Evolutionary conservation across 2,329 filamentous ascomycete genomes (phyloP), one percentile per base, ranked within the genome.

Genomic region (Neurospora sp.): DNA sequence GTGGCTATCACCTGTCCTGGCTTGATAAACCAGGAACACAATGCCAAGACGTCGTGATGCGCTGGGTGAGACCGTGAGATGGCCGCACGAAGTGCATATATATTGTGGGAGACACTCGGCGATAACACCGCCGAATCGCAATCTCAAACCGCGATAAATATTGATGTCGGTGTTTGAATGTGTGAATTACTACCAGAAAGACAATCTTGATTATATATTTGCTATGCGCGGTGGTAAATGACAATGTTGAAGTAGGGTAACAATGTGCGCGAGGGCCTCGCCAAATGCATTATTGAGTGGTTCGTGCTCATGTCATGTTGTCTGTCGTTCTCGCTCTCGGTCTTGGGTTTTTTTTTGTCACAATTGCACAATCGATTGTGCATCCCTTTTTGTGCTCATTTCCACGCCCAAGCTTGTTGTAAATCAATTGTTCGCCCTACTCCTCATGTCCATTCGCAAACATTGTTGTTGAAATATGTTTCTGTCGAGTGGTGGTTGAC

Each of bases 71-170:
- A 36, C 33, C 6, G 6, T 36, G 28, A 10, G 46, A 23, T 15
- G 52, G 8, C 52, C 28, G 15, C 1, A n/a, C 15, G 6, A 36
- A 17, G 11, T 17, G 52, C 12, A 62, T 33, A 6, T 4, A 4
- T 1, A 12, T 62, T 3, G 52, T 17, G 1, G 12, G 15, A 33
- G 52, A 62, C 52, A 62, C 52, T 62, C 52, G 0, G 28, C 3
- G 2, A 62, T 1, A 10, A 62, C 3, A 4, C 6, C 6, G 23
- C 23, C 12, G 1, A 2, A 52, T 6, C 3, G 4, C 5, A 1
- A 6, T 12, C 4, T 12, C 4, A 3, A 12, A 1, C 10, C 1
- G 4, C 10, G 10, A 12, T 6, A 2, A 2, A 0, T 6, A 5
- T 6, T 8, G 11, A 15, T 33, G 11, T 23, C 41, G 3, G 15